These are phyloP conservation scores for Trebouxia sp. DNA, from an alignment of 139 green algal genomes.

Conservation along the genomic window DNA sequence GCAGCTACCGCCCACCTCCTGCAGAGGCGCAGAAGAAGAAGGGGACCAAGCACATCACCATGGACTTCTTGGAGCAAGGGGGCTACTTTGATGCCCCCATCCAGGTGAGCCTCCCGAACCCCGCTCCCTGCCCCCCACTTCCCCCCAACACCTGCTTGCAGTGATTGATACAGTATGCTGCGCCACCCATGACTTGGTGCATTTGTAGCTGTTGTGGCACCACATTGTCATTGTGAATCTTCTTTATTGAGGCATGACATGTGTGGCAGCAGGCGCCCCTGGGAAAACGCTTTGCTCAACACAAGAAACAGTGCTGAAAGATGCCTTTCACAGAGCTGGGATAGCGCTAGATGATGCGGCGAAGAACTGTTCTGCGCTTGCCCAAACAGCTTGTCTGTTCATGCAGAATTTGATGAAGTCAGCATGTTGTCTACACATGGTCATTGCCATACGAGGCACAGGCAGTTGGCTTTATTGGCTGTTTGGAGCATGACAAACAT, in stretches of 20 bases:
- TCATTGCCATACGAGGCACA: not conserved
- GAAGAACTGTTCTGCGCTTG: not conserved
- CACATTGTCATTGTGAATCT: not conserved
- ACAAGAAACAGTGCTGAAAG: not conserved
- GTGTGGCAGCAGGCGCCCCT: not conserved
- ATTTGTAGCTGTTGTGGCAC: not conserved
- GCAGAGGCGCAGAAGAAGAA: not conserved
- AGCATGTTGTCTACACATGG: not conserved
- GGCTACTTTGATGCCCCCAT: slow-evolving; percentile 50
- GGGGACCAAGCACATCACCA: slow-evolving; percentile 30
- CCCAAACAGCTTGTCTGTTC: not conserved
- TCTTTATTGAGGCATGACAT: too few species aligned
- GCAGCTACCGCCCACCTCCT: not conserved
- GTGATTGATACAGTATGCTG: not conserved
- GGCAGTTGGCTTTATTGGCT: not conserved
- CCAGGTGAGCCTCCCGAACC: not conserved
- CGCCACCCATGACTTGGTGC: not conserved
- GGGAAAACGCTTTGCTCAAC: not conserved
- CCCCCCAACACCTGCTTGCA: too few species aligned
- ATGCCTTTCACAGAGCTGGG: not conserved
- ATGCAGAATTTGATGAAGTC: not conserved
- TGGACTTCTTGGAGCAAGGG: slow-evolving; percentile 41
- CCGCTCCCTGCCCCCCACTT: not conserved
- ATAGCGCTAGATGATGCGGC: not conserved
- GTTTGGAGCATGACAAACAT: not conserved